Conservation (phyloP, 2,329 filamentous ascomycete genomes). For the Tolypocladium ovalisporum region DNA sequence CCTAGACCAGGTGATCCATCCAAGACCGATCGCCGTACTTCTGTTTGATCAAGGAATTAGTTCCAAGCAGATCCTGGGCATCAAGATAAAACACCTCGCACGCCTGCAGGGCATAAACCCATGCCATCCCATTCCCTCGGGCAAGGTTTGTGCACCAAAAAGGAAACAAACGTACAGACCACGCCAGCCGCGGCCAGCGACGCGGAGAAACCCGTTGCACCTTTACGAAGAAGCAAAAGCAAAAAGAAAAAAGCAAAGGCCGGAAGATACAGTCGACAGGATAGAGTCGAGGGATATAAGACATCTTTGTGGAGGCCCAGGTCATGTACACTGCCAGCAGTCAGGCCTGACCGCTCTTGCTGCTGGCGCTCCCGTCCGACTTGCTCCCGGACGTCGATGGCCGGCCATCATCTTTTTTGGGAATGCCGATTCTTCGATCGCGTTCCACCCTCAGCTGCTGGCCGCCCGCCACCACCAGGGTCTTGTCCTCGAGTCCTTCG, state of each 20-base stretch:
- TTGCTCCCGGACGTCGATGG: not conserved
- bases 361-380: not conserved
- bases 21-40: not conserved
- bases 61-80: not conserved
- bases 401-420: conserved; percentile 8
- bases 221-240: not conserved
- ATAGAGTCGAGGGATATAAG: not conserved
- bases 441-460: conserved; percentile 23
- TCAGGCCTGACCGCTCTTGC: not conserved
- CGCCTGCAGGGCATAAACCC: not conserved
- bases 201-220: not conserved
- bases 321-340: not conserved
- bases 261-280: not conserved
- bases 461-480: conserved; percentile 20
- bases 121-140: not conserved
- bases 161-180: not conserved
- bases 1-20: no score
- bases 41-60: not conserved
- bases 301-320: not conserved
- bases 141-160: not conserved
- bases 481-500: conserved; percentile 26
- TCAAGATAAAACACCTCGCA: not conserved
- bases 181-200: not conserved
- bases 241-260: not conserved
- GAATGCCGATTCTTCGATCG: conserved; percentile 14